Evolutionary conservation across 2,329 filamentous ascomycete genomes (phyloP).

Genomic region (Fusarium cicatricum): DNA sequence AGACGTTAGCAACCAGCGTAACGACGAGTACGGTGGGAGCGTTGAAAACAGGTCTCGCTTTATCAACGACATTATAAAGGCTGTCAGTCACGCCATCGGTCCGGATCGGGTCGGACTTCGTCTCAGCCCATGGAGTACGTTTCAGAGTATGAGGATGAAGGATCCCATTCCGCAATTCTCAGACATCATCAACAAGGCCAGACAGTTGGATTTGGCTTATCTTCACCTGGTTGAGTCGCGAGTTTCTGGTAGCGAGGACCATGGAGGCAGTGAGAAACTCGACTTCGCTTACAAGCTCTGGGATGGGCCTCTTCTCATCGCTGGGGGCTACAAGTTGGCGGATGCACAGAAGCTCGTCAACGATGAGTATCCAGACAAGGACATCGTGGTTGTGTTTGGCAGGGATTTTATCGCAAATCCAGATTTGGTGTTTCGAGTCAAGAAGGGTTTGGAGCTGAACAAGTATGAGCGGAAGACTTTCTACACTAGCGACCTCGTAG

Average conservation of each 20-base stretch:
- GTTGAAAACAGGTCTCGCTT: conserved; percentile 62
- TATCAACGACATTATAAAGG: conserved; percentile 58
- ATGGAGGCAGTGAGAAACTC: conserved; percentile 46
- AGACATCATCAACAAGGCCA: conserved; percentile 61
- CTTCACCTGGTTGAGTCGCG: conserved; percentile 69
- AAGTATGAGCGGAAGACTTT: conserved; percentile 41
- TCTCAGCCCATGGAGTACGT: conserved; percentile 66
- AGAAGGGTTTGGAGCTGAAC: conserved; percentile 39
- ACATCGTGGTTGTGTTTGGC: conserved; percentile 48
- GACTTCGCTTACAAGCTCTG: conserved; percentile 49
- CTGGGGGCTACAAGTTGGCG: conserved; percentile 44
- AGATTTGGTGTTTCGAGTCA: conserved; percentile 38
- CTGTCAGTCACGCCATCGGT: conserved; percentile 52
- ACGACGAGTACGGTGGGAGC: conserved; percentile 61
- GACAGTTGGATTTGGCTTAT: conserved; percentile 64
- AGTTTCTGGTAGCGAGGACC: conserved; percentile 53
- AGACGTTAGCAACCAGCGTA: conserved; percentile 57
- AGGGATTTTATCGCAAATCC: conserved; percentile 45
- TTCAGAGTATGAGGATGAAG: conserved; percentile 70
- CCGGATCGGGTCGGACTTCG: conserved; percentile 63
- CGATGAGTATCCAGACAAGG: conserved; percentile 39
- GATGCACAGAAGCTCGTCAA: conserved; percentile 43
- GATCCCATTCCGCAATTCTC: conserved; percentile 71
- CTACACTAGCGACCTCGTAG: conserved; percentile 30
- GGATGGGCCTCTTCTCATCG: conserved; percentile 45